A percentile compares a stretch with the other conserved stretches of the same genome.
Evolutionary conservation across 2,329 filamentous ascomycete species (phyloP).

Genomic region (Didymella pomorum): DNA sequence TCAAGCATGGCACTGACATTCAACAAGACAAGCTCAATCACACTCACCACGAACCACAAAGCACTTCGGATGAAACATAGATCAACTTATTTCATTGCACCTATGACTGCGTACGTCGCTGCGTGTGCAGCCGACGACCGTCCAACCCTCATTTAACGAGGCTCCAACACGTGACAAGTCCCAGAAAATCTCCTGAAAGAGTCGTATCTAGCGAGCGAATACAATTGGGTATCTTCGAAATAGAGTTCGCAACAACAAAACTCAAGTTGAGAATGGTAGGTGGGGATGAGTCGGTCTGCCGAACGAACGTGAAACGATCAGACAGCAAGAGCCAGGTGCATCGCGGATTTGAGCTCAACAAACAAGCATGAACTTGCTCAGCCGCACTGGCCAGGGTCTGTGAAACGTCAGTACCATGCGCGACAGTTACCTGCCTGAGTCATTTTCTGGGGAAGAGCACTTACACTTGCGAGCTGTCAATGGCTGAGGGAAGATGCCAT

Average conservation of each 20-base stretch:
- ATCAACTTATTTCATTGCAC: neutral
- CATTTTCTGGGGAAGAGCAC: slow-evolving; percentile 20
- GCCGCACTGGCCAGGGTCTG: slow-evolving; percentile 49
- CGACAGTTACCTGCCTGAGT: neutral
- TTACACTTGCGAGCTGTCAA: slow-evolving; percentile 51
- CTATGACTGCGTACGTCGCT: slow-evolving; percentile 15
- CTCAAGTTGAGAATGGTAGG: slow-evolving; percentile 15
- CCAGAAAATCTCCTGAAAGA: neutral
- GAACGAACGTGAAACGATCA: slow-evolving; percentile 30
- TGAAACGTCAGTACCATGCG: slow-evolving; percentile 27
- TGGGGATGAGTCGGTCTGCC: slow-evolving; percentile 2
- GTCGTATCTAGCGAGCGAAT: slow-evolving; percentile 29
- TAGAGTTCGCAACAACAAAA: slow-evolving; percentile 34
- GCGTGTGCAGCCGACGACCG: slow-evolving; percentile 9
- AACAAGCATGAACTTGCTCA: slow-evolving; percentile 24
- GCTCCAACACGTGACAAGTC: slow-evolving; percentile 8
- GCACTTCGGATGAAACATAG: neutral
- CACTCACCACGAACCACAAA: neutral
- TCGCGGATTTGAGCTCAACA: slow-evolving; percentile 8
- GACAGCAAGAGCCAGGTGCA: slow-evolving; percentile 20
- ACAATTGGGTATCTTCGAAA: slow-evolving; percentile 39
- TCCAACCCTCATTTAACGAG: slow-evolving; percentile 8
- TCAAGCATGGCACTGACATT: neutral
- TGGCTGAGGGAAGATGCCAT: slow-evolving; percentile 60
- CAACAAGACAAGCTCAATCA: neutral